Percentiles rank a stretch among this genome's conserved stretches.
These are phyloP conservation scores for Microdochium bolleyi DNA, from an alignment of 2,329 filamentous ascomycete species.

Conservation along the genomic window DNA sequence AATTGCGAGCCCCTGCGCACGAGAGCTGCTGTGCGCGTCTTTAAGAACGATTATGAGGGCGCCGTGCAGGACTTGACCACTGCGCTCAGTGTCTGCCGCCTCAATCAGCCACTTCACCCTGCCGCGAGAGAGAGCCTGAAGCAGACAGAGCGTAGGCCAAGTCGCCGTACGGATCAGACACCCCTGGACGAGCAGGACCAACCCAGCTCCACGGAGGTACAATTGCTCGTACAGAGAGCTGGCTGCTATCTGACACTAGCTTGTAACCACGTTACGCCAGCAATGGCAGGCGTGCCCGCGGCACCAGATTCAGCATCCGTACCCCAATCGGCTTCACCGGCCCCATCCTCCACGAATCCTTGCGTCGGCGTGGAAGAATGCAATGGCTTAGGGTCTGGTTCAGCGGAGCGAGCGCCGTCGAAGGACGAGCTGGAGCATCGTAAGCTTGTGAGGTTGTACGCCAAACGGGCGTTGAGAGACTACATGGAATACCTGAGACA, in stretches of 20 bases:
- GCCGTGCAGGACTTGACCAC: constrained; percentile 63
- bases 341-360: no score
- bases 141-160: constrained; percentile 34
- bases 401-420: constrained; percentile 8
- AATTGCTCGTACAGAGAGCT: constrained; percentile 70
- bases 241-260: constrained; percentile 66
- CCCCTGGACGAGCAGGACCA: constrained; percentile 39
- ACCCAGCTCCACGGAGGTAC: constrained; percentile 65
- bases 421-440: constrained; percentile 43
- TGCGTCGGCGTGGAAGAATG: constrained; percentile 2
- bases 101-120: constrained; percentile 30
- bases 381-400: no score
- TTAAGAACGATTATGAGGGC: constrained; percentile 66
- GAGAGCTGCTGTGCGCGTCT: constrained; percentile 63
- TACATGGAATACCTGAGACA: constrained; percentile 64
- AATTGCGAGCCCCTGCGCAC: constrained; percentile 65
- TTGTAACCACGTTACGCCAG: constrained; percentile 46
- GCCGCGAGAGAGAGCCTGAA: constrained; percentile 12
- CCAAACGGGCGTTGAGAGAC: constrained; percentile 69
- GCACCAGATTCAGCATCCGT: constrained; percentile 8
- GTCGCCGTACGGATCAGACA: constrained; percentile 19
- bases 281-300: constrained; percentile 37
- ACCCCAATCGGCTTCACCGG: neutral
- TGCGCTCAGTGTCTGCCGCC: constrained; percentile 49
- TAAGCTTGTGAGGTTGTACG: constrained; percentile 64